A percentile compares a stretch with the other conserved stretches of the same genome.
Conservation (phyloP, 2,329 filamentous ascomycete species). For the Penicillium sclerotigenum region DNA sequence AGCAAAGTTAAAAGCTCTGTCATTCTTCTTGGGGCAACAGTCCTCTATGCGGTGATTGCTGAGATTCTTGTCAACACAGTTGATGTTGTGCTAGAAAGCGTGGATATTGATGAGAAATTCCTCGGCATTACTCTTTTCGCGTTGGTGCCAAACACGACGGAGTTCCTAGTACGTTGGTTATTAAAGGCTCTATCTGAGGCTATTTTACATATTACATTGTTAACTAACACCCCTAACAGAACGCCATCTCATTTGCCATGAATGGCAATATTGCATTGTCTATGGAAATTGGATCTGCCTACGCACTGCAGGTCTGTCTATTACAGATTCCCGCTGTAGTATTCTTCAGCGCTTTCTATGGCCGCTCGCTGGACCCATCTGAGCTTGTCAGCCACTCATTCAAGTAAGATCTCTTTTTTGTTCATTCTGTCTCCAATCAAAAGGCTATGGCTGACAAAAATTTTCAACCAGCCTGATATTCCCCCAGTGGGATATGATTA, state of each 20-base stretch:
- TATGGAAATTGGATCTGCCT: conserved; percentile 98
- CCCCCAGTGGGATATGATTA: conserved; percentile 99
- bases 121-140: conserved; percentile 95
- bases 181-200: neutral
- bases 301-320: conserved; percentile 92
- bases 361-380: conserved; percentile 52
- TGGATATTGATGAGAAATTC: conserved; percentile 95
- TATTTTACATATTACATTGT: neutral
- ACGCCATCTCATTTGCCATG: conserved; percentile 99
- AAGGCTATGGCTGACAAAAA: conserved; percentile 16
- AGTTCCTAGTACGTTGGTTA: conserved; percentile 73
- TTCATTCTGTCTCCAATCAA: neutral
- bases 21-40: conserved; percentile 81
- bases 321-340: conserved; percentile 92
- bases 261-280: conserved; percentile 98
- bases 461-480: conserved; percentile 69
- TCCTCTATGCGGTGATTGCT: conserved; percentile 94
- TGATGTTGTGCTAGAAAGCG: conserved; percentile 87
- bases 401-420: conserved; percentile 43
- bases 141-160: conserved; percentile 94
- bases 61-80: conserved; percentile 97
- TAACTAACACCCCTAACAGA: conserved; percentile 52
- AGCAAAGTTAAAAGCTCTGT: conserved; percentile 84
- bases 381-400: conserved; percentile 54
- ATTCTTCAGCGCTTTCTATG: conserved; percentile 78